A percentile compares a stretch with the other conserved stretches of the same genome.
Conservation (phyloP, 2,329 filamentous ascomycete genomes). For the Aspergillus fijiensis region DNA sequence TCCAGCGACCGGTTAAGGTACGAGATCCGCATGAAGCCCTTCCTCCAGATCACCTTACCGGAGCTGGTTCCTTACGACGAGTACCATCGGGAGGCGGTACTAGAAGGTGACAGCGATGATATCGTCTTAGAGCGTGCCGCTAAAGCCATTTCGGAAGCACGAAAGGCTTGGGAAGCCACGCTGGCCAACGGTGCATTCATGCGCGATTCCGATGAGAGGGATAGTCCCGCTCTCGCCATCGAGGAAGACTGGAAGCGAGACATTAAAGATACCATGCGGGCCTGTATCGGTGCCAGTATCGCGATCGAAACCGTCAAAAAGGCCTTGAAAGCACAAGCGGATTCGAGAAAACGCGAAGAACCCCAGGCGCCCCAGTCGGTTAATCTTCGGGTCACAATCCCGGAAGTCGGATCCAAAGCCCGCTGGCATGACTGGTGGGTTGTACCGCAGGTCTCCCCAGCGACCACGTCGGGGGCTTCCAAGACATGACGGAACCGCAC, state of each 20-base stretch:
- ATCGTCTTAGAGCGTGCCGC: slow-evolving; percentile 42
- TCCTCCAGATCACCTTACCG: slow-evolving; percentile 66
- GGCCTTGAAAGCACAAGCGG: slow-evolving; percentile 42
- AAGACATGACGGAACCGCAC: slow-evolving; percentile 17
- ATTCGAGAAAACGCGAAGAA: not conserved
- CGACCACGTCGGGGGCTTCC: not conserved
- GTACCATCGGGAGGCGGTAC: slow-evolving; percentile 50
- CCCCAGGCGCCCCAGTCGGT: slow-evolving; percentile 9
- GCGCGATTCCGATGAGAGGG: slow-evolving; percentile 14
- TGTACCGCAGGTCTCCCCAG: slow-evolving; percentile 40
- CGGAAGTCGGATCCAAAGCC: slow-evolving; percentile 39
- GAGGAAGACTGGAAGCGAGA: slow-evolving; percentile 63
- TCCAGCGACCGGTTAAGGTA: slow-evolving; percentile 68
- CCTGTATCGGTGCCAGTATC: slow-evolving; percentile 69
- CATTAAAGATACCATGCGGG: slow-evolving; percentile 62
- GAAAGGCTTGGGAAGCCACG: slow-evolving; percentile 45
- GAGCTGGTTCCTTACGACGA: slow-evolving; percentile 64
- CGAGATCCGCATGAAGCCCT: slow-evolving; percentile 84
- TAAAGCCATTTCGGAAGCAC: slow-evolving; percentile 40
- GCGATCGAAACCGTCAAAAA: slow-evolving; percentile 62
- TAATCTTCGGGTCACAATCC: slow-evolving; percentile 37
- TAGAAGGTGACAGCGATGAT: slow-evolving; percentile 46
- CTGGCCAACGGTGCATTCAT: slow-evolving; percentile 41
- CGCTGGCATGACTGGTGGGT: slow-evolving; percentile 49
- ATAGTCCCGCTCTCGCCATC: slow-evolving; percentile 46